phyloP scores from a whole-genome alignment of 2,329 filamentous ascomycete species.

The Monosporascus ibericus region DNA sequence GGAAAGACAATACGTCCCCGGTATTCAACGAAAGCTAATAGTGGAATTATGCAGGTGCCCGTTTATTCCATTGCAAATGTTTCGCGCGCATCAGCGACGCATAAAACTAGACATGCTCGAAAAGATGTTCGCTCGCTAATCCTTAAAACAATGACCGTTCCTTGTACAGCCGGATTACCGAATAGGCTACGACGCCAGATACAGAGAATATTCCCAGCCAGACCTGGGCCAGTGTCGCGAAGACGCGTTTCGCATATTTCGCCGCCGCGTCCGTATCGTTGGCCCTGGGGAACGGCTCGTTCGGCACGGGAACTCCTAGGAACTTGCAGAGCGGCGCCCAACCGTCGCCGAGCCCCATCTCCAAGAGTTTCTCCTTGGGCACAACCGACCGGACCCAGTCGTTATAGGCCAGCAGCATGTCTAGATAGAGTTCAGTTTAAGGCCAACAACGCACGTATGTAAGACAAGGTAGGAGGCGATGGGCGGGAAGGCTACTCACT shows the following conservation, averaged over 20 bases:
- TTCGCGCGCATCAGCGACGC: too few relatives aligned
- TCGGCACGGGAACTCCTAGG: constrained; percentile 14
- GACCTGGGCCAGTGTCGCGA: neutral
- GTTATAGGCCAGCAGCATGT: constrained; percentile 2
- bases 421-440: neutral
- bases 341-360: constrained; percentile 19
- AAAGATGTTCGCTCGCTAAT: neutral
- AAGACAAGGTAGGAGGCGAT: neutral
- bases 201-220: neutral
- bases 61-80: too few relatives aligned
- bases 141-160: too few relatives aligned
- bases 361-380: constrained; percentile 20
- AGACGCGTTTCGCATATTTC: neutral
- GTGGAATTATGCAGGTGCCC: too few relatives aligned
- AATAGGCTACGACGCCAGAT: neutral
- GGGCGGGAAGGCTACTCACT: too few relatives aligned
- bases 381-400: constrained; percentile 9
- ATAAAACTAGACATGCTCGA: too few relatives aligned
- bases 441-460: too few relatives aligned
- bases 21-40: too few relatives aligned
- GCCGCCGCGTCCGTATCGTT: neutral
- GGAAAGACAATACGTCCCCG: too few relatives aligned
- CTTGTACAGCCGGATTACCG: neutral
- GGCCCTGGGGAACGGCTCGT: constrained; percentile 15
- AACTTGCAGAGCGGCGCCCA: constrained; percentile 24